phyloP scores from a whole-genome alignment of 2,329 filamentous ascomycete genomes.

The Chaetomium sp. region DNA sequence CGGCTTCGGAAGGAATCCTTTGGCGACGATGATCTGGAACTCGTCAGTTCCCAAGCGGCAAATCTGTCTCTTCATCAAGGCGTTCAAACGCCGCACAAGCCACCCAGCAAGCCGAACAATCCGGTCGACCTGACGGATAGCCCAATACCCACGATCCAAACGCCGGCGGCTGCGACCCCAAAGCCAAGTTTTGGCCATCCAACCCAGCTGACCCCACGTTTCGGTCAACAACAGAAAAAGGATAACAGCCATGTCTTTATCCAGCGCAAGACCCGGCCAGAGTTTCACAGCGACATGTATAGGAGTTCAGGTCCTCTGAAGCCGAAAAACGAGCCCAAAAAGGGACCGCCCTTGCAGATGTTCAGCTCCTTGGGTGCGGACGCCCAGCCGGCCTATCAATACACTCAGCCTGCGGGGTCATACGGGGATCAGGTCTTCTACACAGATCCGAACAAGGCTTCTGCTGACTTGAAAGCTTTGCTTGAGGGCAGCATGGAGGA shows the following conservation, averaged over 20 bases:
- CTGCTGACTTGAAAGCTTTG: conserved; percentile 72
- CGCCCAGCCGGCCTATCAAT: conserved; percentile 25
- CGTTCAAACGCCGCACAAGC: conserved; percentile 38
- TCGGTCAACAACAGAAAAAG: conserved; percentile 19
- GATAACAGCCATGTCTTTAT: conserved; percentile 44
- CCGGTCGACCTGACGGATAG: conserved; percentile 29
- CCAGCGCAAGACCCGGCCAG: conserved; percentile 46
- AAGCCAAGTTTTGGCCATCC: conserved; percentile 28
- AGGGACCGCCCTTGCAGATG: conserved; percentile 39
- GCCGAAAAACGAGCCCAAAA: conserved; percentile 42
- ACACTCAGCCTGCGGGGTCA: conserved; percentile 27
- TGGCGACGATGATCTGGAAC: conserved; percentile 32
- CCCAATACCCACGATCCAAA: conserved; percentile 17
- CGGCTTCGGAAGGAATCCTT: conserved; percentile 26
- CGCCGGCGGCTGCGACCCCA: conserved; percentile 21
- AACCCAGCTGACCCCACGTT: conserved; percentile 41
- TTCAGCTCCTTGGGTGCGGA: conserved; percentile 40
- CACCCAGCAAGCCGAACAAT: conserved; percentile 28
- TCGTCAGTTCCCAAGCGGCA: conserved; percentile 30
- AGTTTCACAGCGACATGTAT: conserved; percentile 48
- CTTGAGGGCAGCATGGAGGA: conserved; percentile 76
- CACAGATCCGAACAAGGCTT: conserved; percentile 64
- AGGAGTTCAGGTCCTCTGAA: conserved; percentile 42
- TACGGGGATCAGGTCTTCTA: conserved; percentile 50
- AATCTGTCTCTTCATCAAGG: conserved; percentile 22